Base-by-base conservation (phyloP, 768 basidiomycete species). In the Tubosaeta sp. region DNA sequence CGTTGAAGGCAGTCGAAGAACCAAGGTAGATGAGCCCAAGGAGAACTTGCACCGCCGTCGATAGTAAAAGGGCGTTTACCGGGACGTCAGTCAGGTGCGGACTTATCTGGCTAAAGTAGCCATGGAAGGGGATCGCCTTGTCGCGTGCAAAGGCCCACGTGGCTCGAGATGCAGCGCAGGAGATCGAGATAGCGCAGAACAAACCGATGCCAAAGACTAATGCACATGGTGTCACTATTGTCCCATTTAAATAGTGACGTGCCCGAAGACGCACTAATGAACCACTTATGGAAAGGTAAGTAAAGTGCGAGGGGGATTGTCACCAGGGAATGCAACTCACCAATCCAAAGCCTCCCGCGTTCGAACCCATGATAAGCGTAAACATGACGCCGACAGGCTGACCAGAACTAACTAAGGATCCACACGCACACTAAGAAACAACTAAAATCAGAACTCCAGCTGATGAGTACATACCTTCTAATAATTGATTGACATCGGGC, bases 61-160 rank as follows among this genome's bases (percentile, higher is more conserved):
- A 82, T 8, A 86, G 74, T 9, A 84, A 56, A 52, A 84, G 75
- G 0, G 83, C 82, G 56, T 83, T 79, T 36, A 83, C 67, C 0
- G 84, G 84, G 5, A 84, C 75, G 55, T 77, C 78, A 25, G 69
- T 60, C 9, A 71, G 52, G 34, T 64, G 56, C 8, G 67, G 62
- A 36, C 71, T 70, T 59, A 86, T 71, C 44, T 67, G 69, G 7
- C 76, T 67, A 69, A 84, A 84, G 50, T 71, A 59, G 11, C 52
- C 44, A 31, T 78, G 73, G 39, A 78, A 74, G 2, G 83, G 85
- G 36, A 86, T 79, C 1, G 80, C 85, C 52, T 75, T 75, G 67
- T 86, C 85, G 3, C 85, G 75, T 0, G 83, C 80, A 62, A 87
- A 86, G 41, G 80, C 80, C 85, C 84, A 86, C 3, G 84, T 85